phyloP scores from a whole-genome alignment of 2,329 filamentous ascomycete genomes.

The Ceratocystis papillata region DNA sequence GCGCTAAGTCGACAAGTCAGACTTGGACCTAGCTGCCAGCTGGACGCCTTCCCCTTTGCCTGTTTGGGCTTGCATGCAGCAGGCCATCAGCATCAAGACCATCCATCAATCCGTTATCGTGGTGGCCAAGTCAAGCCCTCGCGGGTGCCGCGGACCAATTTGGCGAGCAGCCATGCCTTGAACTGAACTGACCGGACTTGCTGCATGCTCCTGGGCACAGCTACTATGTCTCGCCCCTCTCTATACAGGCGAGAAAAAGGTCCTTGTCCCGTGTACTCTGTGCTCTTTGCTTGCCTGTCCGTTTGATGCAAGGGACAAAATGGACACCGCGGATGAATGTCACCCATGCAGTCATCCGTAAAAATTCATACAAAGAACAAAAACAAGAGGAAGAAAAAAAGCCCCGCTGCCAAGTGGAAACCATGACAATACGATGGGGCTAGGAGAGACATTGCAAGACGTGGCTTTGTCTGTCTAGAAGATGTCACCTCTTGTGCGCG shows the following conservation, averaged over 20 bases:
- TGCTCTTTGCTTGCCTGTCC: background rate
- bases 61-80: background rate
- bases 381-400: background rate
- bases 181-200: too few species aligned
- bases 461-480: background rate
- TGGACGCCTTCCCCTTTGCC: background rate
- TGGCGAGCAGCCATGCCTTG: background rate
- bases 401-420: conserved; percentile 2
- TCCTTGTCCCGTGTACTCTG: background rate
- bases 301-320: background rate
- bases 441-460: conserved; percentile 4
- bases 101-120: background rate
- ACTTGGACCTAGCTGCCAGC: background rate
- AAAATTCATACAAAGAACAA: background rate
- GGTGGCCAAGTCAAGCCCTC: background rate
- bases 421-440: conserved; percentile 8
- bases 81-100: background rate
- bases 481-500: background rate
- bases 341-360: background rate
- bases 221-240: background rate
- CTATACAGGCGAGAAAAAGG: background rate
- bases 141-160: background rate
- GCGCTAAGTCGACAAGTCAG: too few species aligned
- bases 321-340: background rate
- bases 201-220: background rate